Evolutionary conservation across 176 grass and related monocot species (phyloP).

Genomic region (Chloris gayana): DNA sequence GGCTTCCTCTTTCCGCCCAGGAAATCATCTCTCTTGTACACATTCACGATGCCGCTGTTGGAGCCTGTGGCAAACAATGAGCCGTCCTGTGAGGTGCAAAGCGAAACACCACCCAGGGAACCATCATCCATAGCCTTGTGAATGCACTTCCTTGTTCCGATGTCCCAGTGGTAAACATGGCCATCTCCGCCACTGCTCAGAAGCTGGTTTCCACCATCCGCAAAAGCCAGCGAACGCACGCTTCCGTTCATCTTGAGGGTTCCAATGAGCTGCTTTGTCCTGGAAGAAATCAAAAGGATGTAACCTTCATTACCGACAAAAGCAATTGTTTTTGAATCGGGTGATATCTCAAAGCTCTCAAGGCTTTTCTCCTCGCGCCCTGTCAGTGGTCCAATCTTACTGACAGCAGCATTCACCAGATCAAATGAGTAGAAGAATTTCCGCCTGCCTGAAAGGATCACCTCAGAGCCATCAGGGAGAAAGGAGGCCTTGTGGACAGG

Average conservation of each 20-base stretch:
- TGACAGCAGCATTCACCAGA: constrained; percentile 65
- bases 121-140: constrained; percentile 77
- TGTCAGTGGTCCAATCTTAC: constrained; percentile 67
- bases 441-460: constrained; percentile 70
- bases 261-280: constrained; percentile 76
- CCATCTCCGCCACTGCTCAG: constrained; percentile 72
- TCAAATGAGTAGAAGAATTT: constrained; percentile 91
- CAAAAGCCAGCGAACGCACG: constrained; percentile 72
- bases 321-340: constrained; percentile 83
- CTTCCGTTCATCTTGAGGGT: constrained; percentile 92
- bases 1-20: constrained; percentile 69
- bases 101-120: constrained; percentile 52
- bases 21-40: constrained; percentile 81
- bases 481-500: constrained; percentile 70
- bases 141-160: constrained; percentile 76
- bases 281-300: constrained; percentile 78
- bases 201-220: constrained; percentile 60
- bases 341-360: constrained; percentile 79
- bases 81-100: constrained; percentile 65
- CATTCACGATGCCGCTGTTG: constrained; percentile 71
- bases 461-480: constrained; percentile 80
- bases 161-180: constrained; percentile 82
- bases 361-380: constrained; percentile 81
- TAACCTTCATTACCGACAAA: constrained; percentile 85
- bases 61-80: constrained; percentile 72